Evolutionary conservation across 139 green algal species (phyloP), one percentile per base, ranked within the genome.

Genomic region (Edaphochlamys debaryana): DNA sequence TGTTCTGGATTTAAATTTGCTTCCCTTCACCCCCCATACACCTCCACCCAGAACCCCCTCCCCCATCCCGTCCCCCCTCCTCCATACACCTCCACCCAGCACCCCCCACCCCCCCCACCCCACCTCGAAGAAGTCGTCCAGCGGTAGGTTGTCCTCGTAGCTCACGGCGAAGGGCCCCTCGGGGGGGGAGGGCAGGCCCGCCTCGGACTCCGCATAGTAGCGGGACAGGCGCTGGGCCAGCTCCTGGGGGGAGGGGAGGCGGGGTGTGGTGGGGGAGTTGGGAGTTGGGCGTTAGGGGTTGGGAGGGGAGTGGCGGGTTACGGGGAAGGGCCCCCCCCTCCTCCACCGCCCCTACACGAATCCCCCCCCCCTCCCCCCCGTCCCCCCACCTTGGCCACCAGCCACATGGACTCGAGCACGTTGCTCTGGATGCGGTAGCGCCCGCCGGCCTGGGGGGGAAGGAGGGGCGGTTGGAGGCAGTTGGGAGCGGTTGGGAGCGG

Each of bases 391-490:
- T 78, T 30, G 64, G 76, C 34, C 38, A 93, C 68, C 38, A 95
- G 87, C 93, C 91, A 94, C 77, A 95, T 88, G 6, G 87, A 89
- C 45, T 91, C 84, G 36, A 95, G 88, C 42, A 45, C 69, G 74
- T 91, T 82, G 1, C 72, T 79, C 88, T 95, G 93, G 69, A 95
- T 77, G 27, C 93, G 88, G 86, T 94, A 95, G 4, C 92, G 62
- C 2, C 90, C 90, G 2, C 66, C 87, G 40, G 79, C 79, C n/a
- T n/a, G n/a, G n/a, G n/a, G n/a, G n/a, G n/a, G n/a, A n/a, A n/a
- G n/a, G n/a, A n/a, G n/a, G n/a, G n/a, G n/a, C n/a, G n/a, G n/a
- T n/a, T n/a, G n/a, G n/a, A n/a, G n/a, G n/a, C n/a, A n/a, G n/a
- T n/a, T n/a, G n/a, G n/a, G n/a, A n/a, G n/a, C n/a, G n/a, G n/a